phyloP scores from a whole-genome alignment of 306 rosid genomes.

The Trichosanthes cucumerina region DNA sequence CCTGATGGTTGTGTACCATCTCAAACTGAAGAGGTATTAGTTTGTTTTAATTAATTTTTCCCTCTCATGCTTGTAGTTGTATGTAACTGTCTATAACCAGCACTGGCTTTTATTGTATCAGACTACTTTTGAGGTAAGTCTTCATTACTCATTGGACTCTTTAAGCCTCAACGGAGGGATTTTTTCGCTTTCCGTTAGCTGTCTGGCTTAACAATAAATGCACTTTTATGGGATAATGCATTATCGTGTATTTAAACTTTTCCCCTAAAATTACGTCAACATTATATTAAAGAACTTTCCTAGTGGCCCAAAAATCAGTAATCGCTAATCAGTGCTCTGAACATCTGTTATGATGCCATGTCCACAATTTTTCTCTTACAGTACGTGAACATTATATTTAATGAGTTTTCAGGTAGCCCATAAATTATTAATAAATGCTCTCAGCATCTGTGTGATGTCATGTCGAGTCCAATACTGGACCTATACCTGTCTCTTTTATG shows the following conservation, averaged over 20 bases:
- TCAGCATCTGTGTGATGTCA: background rate
- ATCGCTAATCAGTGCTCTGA: background rate
- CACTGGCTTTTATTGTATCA: background rate
- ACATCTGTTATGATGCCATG: background rate
- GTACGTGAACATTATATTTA: background rate
- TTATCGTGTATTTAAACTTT: background rate
- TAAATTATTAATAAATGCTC: background rate
- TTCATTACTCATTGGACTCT: background rate
- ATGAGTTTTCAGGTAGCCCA: background rate
- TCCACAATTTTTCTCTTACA: background rate
- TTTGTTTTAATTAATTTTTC: background rate
- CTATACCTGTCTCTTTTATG: background rate
- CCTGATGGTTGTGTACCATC: conserved; percentile 29
- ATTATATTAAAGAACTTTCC: background rate
- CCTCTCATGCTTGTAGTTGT: background rate
- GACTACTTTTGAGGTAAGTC: background rate
- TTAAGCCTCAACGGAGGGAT: background rate
- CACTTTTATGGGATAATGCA: background rate
- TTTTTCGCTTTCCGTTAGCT: background rate
- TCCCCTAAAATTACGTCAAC: background rate
- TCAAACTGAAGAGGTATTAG: conserved; percentile 47
- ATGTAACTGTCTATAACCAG: background rate
- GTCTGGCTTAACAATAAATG: background rate
- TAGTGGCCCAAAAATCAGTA: background rate
- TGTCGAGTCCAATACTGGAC: background rate